phyloP scores from a whole-genome alignment of 768 basidiomycete species.

The Rubroboletus pulcherrimus region DNA sequence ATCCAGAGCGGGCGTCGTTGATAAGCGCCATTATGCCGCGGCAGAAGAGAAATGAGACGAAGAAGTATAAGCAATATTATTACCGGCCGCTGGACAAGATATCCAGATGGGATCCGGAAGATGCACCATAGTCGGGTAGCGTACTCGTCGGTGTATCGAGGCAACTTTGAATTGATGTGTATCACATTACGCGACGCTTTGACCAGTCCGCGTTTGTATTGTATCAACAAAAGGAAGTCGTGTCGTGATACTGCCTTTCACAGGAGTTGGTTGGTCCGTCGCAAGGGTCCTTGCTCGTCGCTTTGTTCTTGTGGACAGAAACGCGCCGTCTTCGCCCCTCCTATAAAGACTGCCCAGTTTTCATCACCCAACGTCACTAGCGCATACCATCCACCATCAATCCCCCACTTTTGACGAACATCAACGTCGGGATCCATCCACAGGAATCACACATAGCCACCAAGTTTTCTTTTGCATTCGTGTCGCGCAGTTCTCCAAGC shows the following conservation, averaged over 20 bases:
- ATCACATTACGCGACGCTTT: background rate
- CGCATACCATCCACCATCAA: background rate
- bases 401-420: background rate
- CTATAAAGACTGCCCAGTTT: slow-evolving; percentile 18
- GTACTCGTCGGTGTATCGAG: slow-evolving; percentile 12
- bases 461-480: background rate
- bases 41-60: slow-evolving; percentile 71
- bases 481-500: background rate
- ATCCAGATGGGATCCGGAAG: slow-evolving; percentile 71
- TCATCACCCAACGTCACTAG: background rate
- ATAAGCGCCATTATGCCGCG: slow-evolving; percentile 73
- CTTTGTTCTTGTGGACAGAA: slow-evolving; percentile 21
- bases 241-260: slow-evolving; percentile 15
- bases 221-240: slow-evolving; percentile 3
- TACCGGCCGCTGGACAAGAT: slow-evolving; percentile 71
- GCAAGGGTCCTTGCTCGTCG: background rate
- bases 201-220: background rate
- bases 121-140: slow-evolving; percentile 34
- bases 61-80: slow-evolving; percentile 85
- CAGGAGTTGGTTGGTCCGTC: slow-evolving; percentile 13
- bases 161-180: slow-evolving; percentile 11
- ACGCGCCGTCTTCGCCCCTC: slow-evolving; percentile 1
- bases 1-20: slow-evolving; percentile 64
- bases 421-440: background rate
- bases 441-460: background rate